A percentile compares a stretch with the other conserved stretches of the same genome.
phyloP scores from a whole-genome alignment of 495 filamentous ascomycete species.

The Hyaloscypha bicolor region DNA sequence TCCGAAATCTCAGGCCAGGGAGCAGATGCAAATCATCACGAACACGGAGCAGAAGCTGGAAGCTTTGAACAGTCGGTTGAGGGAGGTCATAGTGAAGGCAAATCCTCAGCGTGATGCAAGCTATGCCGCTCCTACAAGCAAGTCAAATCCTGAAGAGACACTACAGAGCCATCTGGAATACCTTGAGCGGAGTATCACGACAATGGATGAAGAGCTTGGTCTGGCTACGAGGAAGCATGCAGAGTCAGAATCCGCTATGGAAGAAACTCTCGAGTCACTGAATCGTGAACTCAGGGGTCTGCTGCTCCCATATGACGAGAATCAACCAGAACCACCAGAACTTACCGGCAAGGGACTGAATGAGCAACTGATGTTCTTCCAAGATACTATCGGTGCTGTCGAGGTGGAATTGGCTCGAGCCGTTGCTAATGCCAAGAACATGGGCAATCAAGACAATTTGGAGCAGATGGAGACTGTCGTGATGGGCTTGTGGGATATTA shows the following conservation, averaged over 20 bases:
- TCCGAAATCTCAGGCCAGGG: slow-evolving; percentile 32
- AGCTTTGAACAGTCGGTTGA: slow-evolving; percentile 68
- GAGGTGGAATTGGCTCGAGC: slow-evolving; percentile 36
- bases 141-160: slow-evolving; percentile 42
- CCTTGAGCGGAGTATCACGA: slow-evolving; percentile 48
- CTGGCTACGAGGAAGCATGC: slow-evolving; percentile 15
- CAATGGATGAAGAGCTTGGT: slow-evolving; percentile 37
- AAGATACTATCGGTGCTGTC: slow-evolving; percentile 41
- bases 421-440: slow-evolving; percentile 19
- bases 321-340: slow-evolving; percentile 51
- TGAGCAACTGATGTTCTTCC: slow-evolving; percentile 57
- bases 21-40: slow-evolving; percentile 47
- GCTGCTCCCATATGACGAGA: slow-evolving; percentile 48
- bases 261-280: slow-evolving; percentile 51
- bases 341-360: slow-evolving; percentile 46
- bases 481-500: slow-evolving; percentile 72
- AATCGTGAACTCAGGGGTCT: slow-evolving; percentile 55
- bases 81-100: slow-evolving; percentile 65
- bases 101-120: slow-evolving; percentile 49
- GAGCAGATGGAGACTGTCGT: slow-evolving; percentile 63
- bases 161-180: slow-evolving; percentile 49
- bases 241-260: slow-evolving; percentile 36
- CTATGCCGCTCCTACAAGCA: slow-evolving; percentile 40
- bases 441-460: slow-evolving; percentile 37
- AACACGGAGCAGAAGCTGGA: slow-evolving; percentile 71